Percentiles rank a stretch among this genome's conserved stretches.
Conservation (phyloP, 2,329 filamentous ascomycete species). For the Sporothrix phasma region DNA sequence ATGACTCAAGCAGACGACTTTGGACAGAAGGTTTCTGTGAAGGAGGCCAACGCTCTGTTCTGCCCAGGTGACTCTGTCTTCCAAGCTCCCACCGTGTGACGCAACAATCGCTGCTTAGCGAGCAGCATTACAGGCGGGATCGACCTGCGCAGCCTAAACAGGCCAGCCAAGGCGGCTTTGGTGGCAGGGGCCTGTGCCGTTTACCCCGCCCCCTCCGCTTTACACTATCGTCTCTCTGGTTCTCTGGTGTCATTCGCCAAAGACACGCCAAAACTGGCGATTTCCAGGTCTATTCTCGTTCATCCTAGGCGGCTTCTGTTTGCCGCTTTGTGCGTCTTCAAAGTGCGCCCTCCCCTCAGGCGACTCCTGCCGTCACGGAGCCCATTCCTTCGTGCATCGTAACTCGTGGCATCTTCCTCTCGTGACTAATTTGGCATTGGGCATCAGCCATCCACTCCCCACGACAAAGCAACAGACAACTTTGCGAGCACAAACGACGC, state of each 20-base stretch:
- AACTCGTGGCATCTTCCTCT: neutral
- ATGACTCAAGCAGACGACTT: neutral
- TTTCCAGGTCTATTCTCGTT: neutral
- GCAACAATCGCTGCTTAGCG: neutral
- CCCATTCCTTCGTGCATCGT: neutral
- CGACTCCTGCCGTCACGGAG: neutral
- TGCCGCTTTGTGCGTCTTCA: neutral
- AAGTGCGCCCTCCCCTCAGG: neutral
- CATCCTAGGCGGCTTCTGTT: neutral
- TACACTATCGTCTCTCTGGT: neutral
- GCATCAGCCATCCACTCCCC: neutral
- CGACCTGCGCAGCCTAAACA: neutral
- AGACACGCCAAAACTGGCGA: neutral
- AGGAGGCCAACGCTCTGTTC: neutral
- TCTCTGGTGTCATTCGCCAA: neutral
- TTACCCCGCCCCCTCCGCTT: constrained; percentile 10
- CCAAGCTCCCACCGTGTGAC: constrained; percentile 1
- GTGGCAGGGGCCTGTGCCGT: neutral
- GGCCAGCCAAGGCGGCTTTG: neutral
- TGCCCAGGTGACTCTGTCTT: neutral
- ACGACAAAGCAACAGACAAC: neutral
- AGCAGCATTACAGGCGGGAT: neutral
- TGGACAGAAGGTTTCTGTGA: too few relatives aligned
- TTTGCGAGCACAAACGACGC: neutral
- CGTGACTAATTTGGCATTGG: neutral